A percentile compares a stretch with the other conserved stretches of the same genome.
phyloP scores from a whole-genome alignment of 768 basidiomycete genomes.

The Glaciozyma antarctica region DNA sequence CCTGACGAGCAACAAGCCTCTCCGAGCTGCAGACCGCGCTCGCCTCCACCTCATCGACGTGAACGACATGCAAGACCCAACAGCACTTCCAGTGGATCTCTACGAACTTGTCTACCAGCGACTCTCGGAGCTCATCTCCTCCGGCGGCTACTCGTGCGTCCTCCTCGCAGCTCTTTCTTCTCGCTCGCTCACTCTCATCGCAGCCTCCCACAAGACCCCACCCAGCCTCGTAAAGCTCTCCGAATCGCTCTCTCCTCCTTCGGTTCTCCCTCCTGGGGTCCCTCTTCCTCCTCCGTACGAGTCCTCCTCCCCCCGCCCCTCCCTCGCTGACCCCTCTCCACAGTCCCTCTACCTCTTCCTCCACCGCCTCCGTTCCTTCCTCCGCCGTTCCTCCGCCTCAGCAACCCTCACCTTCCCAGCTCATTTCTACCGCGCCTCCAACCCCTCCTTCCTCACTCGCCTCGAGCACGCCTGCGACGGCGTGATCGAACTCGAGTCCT shows the following conservation, averaged over 20 bases:
- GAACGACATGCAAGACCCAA: slow-evolving; percentile 3
- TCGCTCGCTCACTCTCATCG: too few relatives aligned
- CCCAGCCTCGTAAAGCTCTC: slow-evolving; percentile 23
- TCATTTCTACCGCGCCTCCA: slow-evolving; percentile 38
- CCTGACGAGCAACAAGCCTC: slow-evolving; percentile 55
- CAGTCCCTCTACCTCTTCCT: slow-evolving; percentile 58
- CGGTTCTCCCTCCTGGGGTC: slow-evolving; percentile 38
- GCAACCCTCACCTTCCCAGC: slow-evolving; percentile 27
- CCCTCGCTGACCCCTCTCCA: background rate
- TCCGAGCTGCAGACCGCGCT: slow-evolving; percentile 46
- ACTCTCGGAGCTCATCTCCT: slow-evolving; percentile 7
- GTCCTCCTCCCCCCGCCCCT: background rate
- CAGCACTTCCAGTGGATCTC: background rate
- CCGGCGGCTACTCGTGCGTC: slow-evolving; percentile 10
- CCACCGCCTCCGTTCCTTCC: slow-evolving; percentile 50
- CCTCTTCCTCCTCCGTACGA: slow-evolving; percentile 29
- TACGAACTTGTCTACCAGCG: slow-evolving; percentile 18
- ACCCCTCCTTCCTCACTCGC: slow-evolving; percentile 13
- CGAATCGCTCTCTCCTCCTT: slow-evolving; percentile 39
- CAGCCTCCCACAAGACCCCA: slow-evolving; percentile 6
- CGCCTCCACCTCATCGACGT: slow-evolving; percentile 42
- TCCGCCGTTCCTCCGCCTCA: slow-evolving; percentile 12
- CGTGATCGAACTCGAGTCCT: slow-evolving; percentile 30
- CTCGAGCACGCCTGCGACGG: slow-evolving; percentile 28
- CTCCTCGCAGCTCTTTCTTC: background rate